These are phyloP conservation scores for Aspergillus spinulosporus DNA, from an alignment of 2,329 filamentous ascomycete genomes.

Conservation along the genomic window DNA sequence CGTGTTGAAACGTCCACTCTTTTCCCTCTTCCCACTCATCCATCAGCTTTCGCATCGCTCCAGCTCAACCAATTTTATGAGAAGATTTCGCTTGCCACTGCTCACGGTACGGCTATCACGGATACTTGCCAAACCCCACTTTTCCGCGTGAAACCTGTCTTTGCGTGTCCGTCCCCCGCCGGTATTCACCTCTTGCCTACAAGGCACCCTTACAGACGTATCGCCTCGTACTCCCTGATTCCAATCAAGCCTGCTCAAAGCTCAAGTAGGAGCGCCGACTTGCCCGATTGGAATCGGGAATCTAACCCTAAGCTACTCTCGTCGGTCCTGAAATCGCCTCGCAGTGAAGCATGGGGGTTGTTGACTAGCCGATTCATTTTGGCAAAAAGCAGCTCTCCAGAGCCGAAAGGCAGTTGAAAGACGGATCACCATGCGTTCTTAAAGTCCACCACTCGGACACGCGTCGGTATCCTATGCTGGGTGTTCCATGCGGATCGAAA, in stretches of 20 bases:
- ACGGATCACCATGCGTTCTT: conserved; percentile 49
- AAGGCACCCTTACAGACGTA: conserved; percentile 52
- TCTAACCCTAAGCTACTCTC: conserved; percentile 84
- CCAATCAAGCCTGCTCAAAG: conserved; percentile 56
- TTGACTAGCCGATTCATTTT: conserved; percentile 60
- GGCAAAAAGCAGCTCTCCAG: conserved; percentile 10
- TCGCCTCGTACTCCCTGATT: conserved; percentile 79
- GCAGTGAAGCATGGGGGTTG: conserved; percentile 68
- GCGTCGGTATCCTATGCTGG: conserved; percentile 58
- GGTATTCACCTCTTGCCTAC: conserved; percentile 39
- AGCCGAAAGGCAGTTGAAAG: conserved; percentile 23
- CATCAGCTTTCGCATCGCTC: conserved; percentile 9
- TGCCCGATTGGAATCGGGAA: conserved; percentile 71
- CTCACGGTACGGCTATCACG: neutral
- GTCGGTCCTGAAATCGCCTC: conserved; percentile 69
- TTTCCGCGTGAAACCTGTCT: conserved; percentile 1
- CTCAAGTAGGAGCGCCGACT: conserved; percentile 44
- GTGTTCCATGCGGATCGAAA: conserved; percentile 62
- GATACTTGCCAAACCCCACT: neutral
- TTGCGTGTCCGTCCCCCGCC: conserved; percentile 9
- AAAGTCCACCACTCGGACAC: conserved; percentile 41
- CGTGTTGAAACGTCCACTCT: neutral
- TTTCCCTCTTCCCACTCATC: neutral
- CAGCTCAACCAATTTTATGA: conserved; percentile 13
- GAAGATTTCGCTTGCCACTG: neutral